Conservation (phyloP, 345 rosid species). For the Moricandia arvensis region DNA sequence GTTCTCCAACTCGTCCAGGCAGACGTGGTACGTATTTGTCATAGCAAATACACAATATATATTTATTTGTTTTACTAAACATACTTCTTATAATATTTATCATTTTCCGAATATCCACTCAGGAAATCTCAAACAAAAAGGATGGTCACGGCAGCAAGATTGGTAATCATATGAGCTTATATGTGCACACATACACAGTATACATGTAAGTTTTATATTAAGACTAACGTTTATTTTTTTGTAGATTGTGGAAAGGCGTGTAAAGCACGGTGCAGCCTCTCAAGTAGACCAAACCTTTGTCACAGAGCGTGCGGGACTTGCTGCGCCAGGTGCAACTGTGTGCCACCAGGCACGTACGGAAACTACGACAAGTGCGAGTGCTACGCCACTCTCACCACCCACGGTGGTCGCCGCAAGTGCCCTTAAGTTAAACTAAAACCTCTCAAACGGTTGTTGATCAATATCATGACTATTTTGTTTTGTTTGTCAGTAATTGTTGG, state of each 20-base stretch:
- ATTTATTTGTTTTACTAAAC: not conserved
- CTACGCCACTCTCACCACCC: conserved; percentile 69
- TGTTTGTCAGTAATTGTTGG: not conserved
- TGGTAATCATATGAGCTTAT: conserved; percentile 21
- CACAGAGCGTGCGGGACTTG: conserved; percentile 77
- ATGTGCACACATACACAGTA: not conserved
- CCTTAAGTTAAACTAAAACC: conserved; percentile 40
- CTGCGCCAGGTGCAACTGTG: conserved; percentile 70
- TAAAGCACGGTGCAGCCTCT: conserved; percentile 52
- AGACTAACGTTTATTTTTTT: not conserved
- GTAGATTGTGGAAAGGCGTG: conserved; percentile 67
- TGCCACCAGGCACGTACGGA: conserved; percentile 75
- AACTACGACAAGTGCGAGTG: conserved; percentile 65
- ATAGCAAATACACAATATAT: not conserved
- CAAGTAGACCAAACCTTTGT: conserved; percentile 62
- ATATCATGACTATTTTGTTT: conserved; percentile 1
- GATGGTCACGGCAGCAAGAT: conserved; percentile 12
- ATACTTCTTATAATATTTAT: not conserved
- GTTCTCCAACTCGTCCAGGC: conserved; percentile 47
- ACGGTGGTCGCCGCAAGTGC: conserved; percentile 72
- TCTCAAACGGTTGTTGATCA: not conserved
- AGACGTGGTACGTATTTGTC: conserved; percentile 14
- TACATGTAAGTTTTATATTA: not conserved
- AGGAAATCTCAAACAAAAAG: conserved; percentile 19
- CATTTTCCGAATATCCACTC: not conserved